Evolutionary conservation across 495 filamentous ascomycete genomes (phyloP), one percentile per base, ranked within the genome.

Genomic region (Lophiotrema nucula): DNA sequence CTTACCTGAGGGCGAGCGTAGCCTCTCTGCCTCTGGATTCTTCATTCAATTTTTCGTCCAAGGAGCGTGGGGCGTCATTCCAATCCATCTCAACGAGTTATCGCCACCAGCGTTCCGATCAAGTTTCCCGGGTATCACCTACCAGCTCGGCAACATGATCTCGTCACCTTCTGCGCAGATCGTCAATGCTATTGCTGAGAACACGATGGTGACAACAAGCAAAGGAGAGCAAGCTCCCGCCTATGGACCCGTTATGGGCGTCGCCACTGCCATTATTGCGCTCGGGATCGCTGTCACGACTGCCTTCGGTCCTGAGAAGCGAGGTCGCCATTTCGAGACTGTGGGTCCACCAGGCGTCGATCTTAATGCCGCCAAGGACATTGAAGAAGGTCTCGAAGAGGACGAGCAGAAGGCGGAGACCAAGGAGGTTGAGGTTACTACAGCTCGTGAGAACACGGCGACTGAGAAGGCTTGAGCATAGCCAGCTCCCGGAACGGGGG

Each of bases 31-130:
- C 3, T 77, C 79, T 1, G 87, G 83, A 19, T 92, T 92, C 75
- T 81, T 87, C 68, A 80, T 89, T 55, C 88, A 92, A 65, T 89
- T 89, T 70, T 89, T 86, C 67, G 79, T 89, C 23, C 85, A 90
- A 64, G 88, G 88, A 6, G 84, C 86, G 0, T 92, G 83, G 84
- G 86, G 88, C 35, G 82, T 90, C 4, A 83, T 90, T 25, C 88
- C 88, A 8, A 86, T 90, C 62, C 88, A 89, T 62, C 77, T 92
- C 45, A 88, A 88, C 68, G 88, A 92, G 73, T 79, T 90, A 0
- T 82, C 87, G 0, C 88, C 87, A 4, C 80, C 83, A 0, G 84
- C 85, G 1, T 89, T 87, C 75, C 80, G 87, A n/a, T 86, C 86
- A 2, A 80, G 73, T 4, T 84, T 87, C 73, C 81, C 82, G 0